Conservation (phyloP, 495 filamentous ascomycete genomes). For the Rusavskia elegans region DNA sequence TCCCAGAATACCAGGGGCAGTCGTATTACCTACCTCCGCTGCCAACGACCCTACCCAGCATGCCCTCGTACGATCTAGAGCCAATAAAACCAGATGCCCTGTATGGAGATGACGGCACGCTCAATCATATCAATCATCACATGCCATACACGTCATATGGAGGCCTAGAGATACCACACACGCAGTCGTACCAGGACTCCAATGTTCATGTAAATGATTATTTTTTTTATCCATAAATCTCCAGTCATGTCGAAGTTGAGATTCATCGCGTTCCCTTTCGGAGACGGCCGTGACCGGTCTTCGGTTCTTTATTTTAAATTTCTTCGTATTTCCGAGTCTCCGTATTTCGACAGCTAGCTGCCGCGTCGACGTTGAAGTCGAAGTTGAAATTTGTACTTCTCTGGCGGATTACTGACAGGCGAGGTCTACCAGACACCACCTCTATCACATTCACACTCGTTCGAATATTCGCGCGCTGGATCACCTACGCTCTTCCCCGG, state of each 20-base stretch:
- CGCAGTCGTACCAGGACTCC: constrained; percentile 45
- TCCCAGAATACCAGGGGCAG: constrained; percentile 41
- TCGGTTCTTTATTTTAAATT: too few relatives aligned
- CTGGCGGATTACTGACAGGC: neutral
- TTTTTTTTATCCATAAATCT: constrained; percentile 12
- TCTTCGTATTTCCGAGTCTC: neutral
- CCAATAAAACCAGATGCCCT: constrained; percentile 41
- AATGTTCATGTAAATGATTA: constrained; percentile 52
- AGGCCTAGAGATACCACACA: constrained; percentile 51
- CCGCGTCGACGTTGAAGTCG: too few relatives aligned
- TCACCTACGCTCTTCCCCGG: constrained; percentile 48
- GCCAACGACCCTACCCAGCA: constrained; percentile 49
- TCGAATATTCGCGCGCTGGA: constrained; percentile 54
- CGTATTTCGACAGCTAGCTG: neutral
- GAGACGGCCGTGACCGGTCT: too few relatives aligned
- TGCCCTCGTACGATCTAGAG: constrained; percentile 43
- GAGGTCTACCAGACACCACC: constrained; percentile 59
- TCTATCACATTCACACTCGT: constrained; percentile 66
- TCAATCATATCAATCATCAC: constrained; percentile 48
- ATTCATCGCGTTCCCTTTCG: too few relatives aligned
- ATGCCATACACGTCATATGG: constrained; percentile 60
- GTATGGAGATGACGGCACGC: constrained; percentile 45
- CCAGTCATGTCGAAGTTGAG: neutral
- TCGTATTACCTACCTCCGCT: constrained; percentile 46
- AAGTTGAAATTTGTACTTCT: neutral